Base-by-base conservation (phyloP, 139 green algal genomes). In the Trebouxia sp. region DNA sequence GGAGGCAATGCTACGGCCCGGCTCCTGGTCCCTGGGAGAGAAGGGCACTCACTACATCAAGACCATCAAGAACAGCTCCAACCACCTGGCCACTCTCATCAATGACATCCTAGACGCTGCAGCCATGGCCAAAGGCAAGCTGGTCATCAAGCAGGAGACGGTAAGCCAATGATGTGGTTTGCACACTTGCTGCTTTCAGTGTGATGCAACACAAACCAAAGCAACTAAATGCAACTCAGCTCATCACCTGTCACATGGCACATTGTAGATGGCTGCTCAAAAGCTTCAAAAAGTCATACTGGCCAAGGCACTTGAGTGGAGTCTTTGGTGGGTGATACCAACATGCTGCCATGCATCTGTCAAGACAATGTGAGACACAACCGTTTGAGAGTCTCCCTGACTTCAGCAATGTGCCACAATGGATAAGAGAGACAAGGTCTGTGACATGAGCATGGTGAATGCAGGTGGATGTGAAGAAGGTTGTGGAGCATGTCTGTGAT, bases 21-120 rank as follows among this genome's bases (percentile, higher is more conserved):
- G 72, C 15, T 43, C 72, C 5, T 79, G 72, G 72, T 32, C 42
- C 0, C 45, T 79, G 24, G 72, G 72, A 24, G 72, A 79, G 11
- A 48, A 65, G 43, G 72, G 72, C 43, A 58, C 41, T 1, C 42
- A 79, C 24, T 62, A 65, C 43, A 79, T 79, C 39, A 58, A 62
- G 43, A 79, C 72, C 41, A 79, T 79, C 72, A 79, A 79, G 45
- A 65, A 48, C 41, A 65, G 43, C 41, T 65, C 43, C 43, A 79
- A 58, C 50, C 85, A 90, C 75, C 82, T 92, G 80, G 76, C 91
- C 35, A 91, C 86, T 79, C 83, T 93, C 20, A 89, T 93, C 43
- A 92, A 93, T 77, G 88, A 92, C 84, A 92, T 93, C 55, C 83
- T 93, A 38, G 89, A 93, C 32, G 86, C 87, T 15, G 86, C 89